Base-by-base conservation (phyloP, 306 rosid genomes). In the Sicyos edulis region DNA sequence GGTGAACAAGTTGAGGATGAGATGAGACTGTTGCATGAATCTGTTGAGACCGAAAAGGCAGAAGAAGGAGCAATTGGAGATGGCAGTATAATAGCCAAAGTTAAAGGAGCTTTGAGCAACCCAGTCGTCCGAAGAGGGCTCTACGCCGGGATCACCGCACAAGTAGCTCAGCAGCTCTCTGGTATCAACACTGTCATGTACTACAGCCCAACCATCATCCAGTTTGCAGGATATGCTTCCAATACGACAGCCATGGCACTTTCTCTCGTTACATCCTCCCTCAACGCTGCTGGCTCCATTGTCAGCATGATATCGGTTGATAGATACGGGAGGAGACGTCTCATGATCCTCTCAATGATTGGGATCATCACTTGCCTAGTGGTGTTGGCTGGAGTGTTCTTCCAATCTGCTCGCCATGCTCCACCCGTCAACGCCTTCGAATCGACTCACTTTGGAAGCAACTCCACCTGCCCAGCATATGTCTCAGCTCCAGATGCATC, bases 171-270 rank as follows among this genome's bases (percentile, higher is more conserved):
- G 77, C 96, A 92, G 61, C 81, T 88, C 64, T 93, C 86, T 4
- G 98, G 96, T 6, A 92, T 92, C 42, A 92, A 90, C 50, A 86
- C 96, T 0, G 98, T 92, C 76, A 85, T 89, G 96, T 92, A 89
- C 59, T 89, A 92, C 89, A 86, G 91, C 44, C 98, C 96, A n/a
- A 90, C 88, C 19, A 88, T 92, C 5, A 88, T 92, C 74, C 98
- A 92, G 58, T 84, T 92, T 51, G 96, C 96, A 0, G 98, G 98
- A 26, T 85, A 84, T 26, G 92, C 96, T 64, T 86, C 92, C 14
- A 90, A 90, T 54, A 83, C 82, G 34, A 88, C 88, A 0, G 96
- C 96, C 9, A 80, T 92, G 15, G 91, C 91, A 16, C 91, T 90
- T 34, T 92, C 98, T 52, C 88, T 92, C 12, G 68, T 88, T 61